Base-by-base conservation (phyloP, 768 basidiomycete species). In the Thelephora ganbajun region DNA sequence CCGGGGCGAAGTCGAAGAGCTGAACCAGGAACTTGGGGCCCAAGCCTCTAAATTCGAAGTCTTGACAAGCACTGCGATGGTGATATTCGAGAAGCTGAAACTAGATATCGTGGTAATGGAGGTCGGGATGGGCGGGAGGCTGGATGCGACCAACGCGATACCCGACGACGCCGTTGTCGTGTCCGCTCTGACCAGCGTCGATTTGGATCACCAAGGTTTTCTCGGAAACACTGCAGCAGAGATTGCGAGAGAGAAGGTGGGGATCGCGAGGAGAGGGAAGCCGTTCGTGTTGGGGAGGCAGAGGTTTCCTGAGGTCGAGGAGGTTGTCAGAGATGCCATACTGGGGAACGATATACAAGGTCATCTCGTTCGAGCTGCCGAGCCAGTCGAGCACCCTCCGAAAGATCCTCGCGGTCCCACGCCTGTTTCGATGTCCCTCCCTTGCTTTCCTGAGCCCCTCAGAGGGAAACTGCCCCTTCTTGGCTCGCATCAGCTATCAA, bases 91-190 rank as follows among this genome's bases (percentile, higher is more conserved):
- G 58, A 63, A 64, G 6, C 66, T 66, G 2, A 53, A 64, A n/a
- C 71, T 93, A 5, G 93, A 97, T 54, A 57, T 97, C 35, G 83
- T 80, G 18, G 77, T 98, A 9, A 63, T 96, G 39, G 94, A 99
- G 65, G 93, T 91, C 9, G 94, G 96, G 0, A 82, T 99, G 83
- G 96, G 96, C 0, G 96, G 96, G 4, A 71, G 77, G 2, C 64
- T 83, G 44, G 96, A 98, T 60, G 94, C 96, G 16, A 99, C 96
- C 2, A 99, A 99, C 59, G 73, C 85, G 47, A 76, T 98, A 16
- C 74, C 86, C 2, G 74, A 82, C 41, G 68, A 73, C 0, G 66
- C 66, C 45, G 73, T 93, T 36, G 62, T 90, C 30, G 77, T 81
- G 1, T 88, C 86, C n/a, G 84, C 79, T 30, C 68, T 98, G 22